Evolutionary conservation across 164 flowering plant genomes (phyloP).

Genomic region (Nelumbo lutea): DNA sequence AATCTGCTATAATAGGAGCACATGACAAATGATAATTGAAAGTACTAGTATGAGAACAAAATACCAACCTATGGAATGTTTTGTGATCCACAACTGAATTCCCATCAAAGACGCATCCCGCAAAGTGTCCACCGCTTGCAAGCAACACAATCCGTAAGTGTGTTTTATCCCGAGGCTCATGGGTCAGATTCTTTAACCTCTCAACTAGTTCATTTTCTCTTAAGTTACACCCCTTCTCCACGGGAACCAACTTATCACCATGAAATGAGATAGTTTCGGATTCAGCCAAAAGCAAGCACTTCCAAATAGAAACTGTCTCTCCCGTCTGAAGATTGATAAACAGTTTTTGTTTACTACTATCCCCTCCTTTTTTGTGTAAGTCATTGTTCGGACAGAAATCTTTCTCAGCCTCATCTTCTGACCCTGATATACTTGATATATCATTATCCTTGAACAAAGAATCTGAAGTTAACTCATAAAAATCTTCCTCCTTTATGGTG

Average conservation of each 20-base stretch:
- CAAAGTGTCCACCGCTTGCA: constrained; percentile 94
- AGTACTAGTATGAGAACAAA: constrained; percentile 3
- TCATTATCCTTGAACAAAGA: constrained; percentile 63
- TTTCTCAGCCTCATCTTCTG: constrained; percentile 77
- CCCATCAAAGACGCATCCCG: constrained; percentile 95
- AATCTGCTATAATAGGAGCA: background rate
- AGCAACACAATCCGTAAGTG: constrained; percentile 69
- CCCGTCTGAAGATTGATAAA: constrained; percentile 54
- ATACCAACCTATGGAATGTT: constrained; percentile 84
- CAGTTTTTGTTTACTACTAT: constrained; percentile 39
- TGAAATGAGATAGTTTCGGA: constrained; percentile 41
- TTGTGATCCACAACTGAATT: constrained; percentile 75
- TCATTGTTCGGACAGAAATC: constrained; percentile 19
- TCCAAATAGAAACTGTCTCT: constrained; percentile 76
- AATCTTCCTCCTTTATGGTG: constrained; percentile 78
- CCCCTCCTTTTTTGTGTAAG: constrained; percentile 14
- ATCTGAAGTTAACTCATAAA: constrained; percentile 62
- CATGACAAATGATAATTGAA: background rate
- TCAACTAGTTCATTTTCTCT: constrained; percentile 47
- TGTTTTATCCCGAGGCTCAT: constrained; percentile 56
- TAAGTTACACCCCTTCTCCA: constrained; percentile 20
- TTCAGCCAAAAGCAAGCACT: constrained; percentile 57
- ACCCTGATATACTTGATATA: constrained; percentile 93
- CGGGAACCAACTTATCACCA: constrained; percentile 19
- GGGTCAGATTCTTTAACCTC: constrained; percentile 43